Percentiles rank a stretch among this genome's conserved stretches.
Conservation (phyloP, 441 rosid species). For the Biscutella laevigata region DNA sequence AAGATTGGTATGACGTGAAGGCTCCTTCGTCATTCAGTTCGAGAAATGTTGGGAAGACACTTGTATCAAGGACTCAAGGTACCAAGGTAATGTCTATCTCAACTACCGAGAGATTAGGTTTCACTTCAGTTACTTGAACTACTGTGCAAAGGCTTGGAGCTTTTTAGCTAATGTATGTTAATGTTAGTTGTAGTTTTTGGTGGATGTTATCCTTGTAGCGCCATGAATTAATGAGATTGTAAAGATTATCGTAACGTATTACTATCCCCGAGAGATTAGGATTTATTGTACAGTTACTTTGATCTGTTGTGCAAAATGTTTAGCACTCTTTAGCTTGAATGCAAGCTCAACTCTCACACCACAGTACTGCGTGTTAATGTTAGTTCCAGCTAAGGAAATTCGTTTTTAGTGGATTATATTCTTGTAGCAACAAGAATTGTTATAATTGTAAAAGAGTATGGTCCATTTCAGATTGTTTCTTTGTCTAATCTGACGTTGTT, state of each 20-base stretch:
- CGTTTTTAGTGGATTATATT: background rate
- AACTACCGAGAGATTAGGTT: no score
- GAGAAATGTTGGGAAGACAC: slow-evolving; percentile 77
- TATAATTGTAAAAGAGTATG: background rate
- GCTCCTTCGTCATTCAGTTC: slow-evolving; percentile 56
- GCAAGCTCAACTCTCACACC: no score
- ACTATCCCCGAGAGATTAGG: background rate
- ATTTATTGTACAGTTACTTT: background rate
- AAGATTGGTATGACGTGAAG: slow-evolving; percentile 90
- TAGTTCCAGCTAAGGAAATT: background rate
- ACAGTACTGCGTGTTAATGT: background rate
- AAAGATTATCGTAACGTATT: no score
- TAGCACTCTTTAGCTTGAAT: no score
- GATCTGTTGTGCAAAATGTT: no score
- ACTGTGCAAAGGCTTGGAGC: no score
- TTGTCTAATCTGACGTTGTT: background rate
- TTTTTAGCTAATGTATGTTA: no score
- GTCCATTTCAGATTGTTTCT: background rate
- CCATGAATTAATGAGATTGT: no score
- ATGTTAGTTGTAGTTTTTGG: no score
- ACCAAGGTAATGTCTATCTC: slow-evolving; percentile 48
- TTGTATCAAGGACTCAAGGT: slow-evolving; percentile 86
- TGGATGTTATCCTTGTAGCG: no score
- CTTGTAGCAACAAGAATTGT: background rate
- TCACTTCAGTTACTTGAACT: no score